These are phyloP conservation scores for Gastrolobium bilobum DNA, from an alignment of 306 rosid genomes.

Conservation along the genomic window DNA sequence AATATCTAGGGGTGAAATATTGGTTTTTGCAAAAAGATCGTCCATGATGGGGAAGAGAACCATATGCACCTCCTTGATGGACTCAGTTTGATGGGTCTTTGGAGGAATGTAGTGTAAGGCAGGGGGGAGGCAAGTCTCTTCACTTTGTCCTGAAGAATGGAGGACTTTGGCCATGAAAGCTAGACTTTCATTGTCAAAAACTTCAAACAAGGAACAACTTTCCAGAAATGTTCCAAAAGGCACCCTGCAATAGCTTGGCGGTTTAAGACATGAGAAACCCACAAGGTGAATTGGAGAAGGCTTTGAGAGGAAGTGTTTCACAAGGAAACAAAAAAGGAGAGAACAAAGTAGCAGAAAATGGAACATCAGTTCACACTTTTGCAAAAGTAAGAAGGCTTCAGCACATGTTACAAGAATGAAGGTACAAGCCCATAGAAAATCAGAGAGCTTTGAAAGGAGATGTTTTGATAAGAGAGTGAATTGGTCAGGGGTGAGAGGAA, in stretches of 20 bases:
- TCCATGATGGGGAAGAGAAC: conserved; percentile 74
- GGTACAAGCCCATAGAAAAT: conserved; percentile 36
- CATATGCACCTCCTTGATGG: conserved; percentile 80
- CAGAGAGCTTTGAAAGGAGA: conserved; percentile 44
- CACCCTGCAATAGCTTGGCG: conserved; percentile 69
- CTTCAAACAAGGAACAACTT: conserved; percentile 55
- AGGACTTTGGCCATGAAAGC: conserved; percentile 81
- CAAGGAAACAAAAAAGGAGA: conserved; percentile 47
- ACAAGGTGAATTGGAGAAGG: conserved; percentile 65
- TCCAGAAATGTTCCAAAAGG: conserved; percentile 73
- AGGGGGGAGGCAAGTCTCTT: conserved; percentile 83
- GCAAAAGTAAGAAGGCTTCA: conserved; percentile 52
- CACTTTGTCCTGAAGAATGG: conserved; percentile 74
- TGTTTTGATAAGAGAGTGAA: conserved; percentile 44
- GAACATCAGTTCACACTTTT: conserved; percentile 46
- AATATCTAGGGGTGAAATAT: conserved; percentile 61
- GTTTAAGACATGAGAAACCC: conserved; percentile 80
- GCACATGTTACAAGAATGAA: conserved; percentile 44
- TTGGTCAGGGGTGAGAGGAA: conserved; percentile 23
- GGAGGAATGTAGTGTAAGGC: conserved; percentile 84
- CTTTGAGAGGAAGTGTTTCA: conserved; percentile 54
- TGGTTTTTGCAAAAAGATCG: conserved; percentile 74
- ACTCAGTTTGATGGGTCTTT: conserved; percentile 58
- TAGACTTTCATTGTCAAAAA: conserved; percentile 62
- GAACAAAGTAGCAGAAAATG: conserved; percentile 49